phyloP scores from a whole-genome alignment of 192 early-diverging fungal species.

The Phlyctochytrium bullatum region DNA sequence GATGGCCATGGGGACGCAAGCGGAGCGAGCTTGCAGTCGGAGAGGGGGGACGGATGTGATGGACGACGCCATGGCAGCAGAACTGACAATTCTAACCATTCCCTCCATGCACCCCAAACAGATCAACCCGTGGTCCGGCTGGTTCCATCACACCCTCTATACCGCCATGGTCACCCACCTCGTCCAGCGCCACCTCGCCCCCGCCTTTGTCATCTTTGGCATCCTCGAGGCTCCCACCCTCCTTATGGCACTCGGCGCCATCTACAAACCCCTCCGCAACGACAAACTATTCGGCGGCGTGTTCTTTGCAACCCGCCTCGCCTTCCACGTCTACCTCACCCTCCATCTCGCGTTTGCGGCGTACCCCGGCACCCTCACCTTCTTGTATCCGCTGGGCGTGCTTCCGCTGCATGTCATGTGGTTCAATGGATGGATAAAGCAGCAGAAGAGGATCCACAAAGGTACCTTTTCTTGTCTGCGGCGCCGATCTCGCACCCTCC shows the following conservation, averaged over 20 bases:
- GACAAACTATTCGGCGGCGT: slow-evolving; percentile 51
- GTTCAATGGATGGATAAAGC: slow-evolving; percentile 27
- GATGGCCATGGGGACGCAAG: too few species aligned
- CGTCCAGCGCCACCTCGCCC: slow-evolving; percentile 45
- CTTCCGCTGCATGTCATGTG: slow-evolving; percentile 33
- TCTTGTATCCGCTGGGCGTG: slow-evolving; percentile 13
- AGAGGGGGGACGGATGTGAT: too few species aligned
- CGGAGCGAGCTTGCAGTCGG: too few species aligned
- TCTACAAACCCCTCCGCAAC: slow-evolving; percentile 44
- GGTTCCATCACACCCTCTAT: slow-evolving; percentile 64
- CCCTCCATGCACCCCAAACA: slow-evolving; percentile 13
- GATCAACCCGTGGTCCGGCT: slow-evolving; percentile 55
- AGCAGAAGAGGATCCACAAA: slow-evolving; percentile 18
- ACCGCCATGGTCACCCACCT: slow-evolving; percentile 40
- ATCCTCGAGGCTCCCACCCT: slow-evolving; percentile 60
- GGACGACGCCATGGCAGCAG: background rate
- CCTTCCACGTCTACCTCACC: slow-evolving; percentile 44
- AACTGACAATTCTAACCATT: background rate
- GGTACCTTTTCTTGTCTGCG: too few species aligned
- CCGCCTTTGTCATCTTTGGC: slow-evolving; percentile 42
- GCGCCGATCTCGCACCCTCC: too few species aligned
- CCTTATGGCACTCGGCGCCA: slow-evolving; percentile 51
- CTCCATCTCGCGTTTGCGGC: background rate
- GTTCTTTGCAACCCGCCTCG: slow-evolving; percentile 57
- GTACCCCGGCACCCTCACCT: slow-evolving; percentile 9